These are phyloP conservation scores for Aspergillus biplanus DNA, from an alignment of 495 filamentous ascomycete genomes.

Conservation along the genomic window DNA sequence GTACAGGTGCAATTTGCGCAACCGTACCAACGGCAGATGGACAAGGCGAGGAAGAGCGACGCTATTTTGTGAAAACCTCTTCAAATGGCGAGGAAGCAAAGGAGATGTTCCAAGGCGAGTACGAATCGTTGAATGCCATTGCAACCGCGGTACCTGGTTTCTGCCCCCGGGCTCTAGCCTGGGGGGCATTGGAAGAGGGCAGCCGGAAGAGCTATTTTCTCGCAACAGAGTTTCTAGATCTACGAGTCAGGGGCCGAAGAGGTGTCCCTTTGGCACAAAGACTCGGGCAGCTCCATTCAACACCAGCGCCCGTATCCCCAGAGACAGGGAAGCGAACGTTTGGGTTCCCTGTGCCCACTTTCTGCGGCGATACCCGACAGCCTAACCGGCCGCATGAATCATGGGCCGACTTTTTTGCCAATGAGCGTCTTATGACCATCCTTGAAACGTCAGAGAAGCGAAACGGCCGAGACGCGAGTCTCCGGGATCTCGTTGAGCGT, in stretches of 20 bases:
- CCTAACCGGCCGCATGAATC: conserved; percentile 67
- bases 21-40: conserved; percentile 37
- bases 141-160: conserved; percentile 69
- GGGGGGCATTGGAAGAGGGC: conserved; percentile 61
- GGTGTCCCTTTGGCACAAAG: conserved; percentile 67
- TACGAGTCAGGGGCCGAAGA: conserved; percentile 39
- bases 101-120: conserved; percentile 86
- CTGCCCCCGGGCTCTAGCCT: conserved; percentile 71
- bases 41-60: conserved; percentile 54
- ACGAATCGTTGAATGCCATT: conserved; percentile 81
- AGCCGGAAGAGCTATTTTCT: conserved; percentile 64
- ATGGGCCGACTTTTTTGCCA: conserved; percentile 85
- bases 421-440: conserved; percentile 71
- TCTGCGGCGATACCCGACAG: conserved; percentile 83
- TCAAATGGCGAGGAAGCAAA: conserved; percentile 59
- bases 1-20: conserved; percentile 69
- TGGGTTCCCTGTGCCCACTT: conserved; percentile 82
- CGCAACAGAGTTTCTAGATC: conserved; percentile 79
- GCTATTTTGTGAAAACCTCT: conserved; percentile 84
- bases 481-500: conserved; percentile 64
- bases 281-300: conserved; percentile 79
- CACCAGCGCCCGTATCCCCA: conserved; percentile 63
- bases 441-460: conserved; percentile 55
- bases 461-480: conserved; percentile 65
- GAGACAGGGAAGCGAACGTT: conserved; percentile 63